Conservation (phyloP, 257 asterid species). For the Plantago elongata region DNA sequence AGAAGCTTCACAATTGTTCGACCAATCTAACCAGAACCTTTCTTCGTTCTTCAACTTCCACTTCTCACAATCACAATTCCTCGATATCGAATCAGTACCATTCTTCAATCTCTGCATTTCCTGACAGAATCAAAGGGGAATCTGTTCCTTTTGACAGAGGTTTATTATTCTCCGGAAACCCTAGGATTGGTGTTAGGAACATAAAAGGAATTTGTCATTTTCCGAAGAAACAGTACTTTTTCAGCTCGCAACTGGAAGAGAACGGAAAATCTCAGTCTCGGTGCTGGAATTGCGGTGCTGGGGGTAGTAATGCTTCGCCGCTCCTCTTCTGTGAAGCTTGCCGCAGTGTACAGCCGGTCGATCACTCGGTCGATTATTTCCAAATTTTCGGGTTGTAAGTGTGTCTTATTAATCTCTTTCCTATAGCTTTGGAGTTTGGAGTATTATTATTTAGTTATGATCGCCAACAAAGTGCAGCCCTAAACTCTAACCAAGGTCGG, state of each 20-base stretch:
- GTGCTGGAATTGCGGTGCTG: constrained; percentile 82
- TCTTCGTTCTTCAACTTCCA: constrained; percentile 24
- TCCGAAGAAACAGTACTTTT: constrained; percentile 14
- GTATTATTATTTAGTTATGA: background rate
- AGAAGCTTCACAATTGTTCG: constrained; percentile 34
- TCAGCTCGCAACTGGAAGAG: constrained; percentile 40
- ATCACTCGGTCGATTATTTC: constrained; percentile 64
- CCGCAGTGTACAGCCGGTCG: constrained; percentile 70
- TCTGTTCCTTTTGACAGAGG: constrained; percentile 20
- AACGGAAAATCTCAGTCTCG: constrained; percentile 11
- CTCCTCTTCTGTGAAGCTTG: constrained; percentile 75
- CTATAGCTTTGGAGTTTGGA: background rate
- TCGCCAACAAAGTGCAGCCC: background rate
- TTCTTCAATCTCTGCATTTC: constrained; percentile 20
- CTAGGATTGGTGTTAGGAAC: constrained; percentile 16
- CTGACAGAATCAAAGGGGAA: constrained; percentile 16
- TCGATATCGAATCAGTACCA: constrained; percentile 7
- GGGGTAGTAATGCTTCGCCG: constrained; percentile 34
- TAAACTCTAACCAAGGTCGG: too few species aligned
- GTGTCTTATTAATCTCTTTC: background rate
- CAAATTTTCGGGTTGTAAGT: constrained; percentile 79
- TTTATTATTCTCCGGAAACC: constrained; percentile 18
- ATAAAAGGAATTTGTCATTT: constrained; percentile 7
- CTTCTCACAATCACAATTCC: constrained; percentile 9
- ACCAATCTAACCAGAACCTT: constrained; percentile 3